Evolutionary conservation across 2,329 filamentous ascomycete genomes (phyloP), one percentile per base, ranked within the genome.

Genomic region (Clonostachys chloroleuca): DNA sequence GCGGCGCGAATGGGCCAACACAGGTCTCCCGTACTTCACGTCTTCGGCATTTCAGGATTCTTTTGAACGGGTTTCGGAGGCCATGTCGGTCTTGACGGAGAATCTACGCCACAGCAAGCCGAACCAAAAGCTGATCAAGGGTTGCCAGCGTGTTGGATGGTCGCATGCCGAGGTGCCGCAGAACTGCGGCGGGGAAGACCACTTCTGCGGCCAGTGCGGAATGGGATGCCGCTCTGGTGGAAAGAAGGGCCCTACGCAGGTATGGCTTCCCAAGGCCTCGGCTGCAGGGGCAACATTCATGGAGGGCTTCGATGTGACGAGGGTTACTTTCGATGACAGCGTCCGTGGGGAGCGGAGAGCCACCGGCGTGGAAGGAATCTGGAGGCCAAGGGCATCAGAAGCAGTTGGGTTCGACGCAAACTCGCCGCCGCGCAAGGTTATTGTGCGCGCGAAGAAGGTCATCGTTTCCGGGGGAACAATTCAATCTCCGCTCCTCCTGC

Each of bases 211-310:
- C 5, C 68, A 72, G 51, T 81, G 77, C 57, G 62, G 66, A 14
- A 51, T 78, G 37, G 77, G 77, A 3, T 81, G 77, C 53, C 77
- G 78, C n/a, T 77, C 77, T 2, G 79, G 75, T 40, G 80, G 81
- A 49, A 94, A 95, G 67, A 83, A 87, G 61, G 87, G 89, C 0
- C 85, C 89, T 0, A 78, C 78, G 0, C 81, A 87, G 20, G 81
- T 80, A 2, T 94, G 81, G 70, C 69, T 95, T 12, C 86, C 86
- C 0, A 87, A 89, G 57, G 88, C 89, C 2, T 82, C 82, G 2
- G 74, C 74, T 41, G 80, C 83, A 3, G 89, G 89, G 1, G 86
- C 88, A 1, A 73, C 74, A 44, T 92, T 92, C 58, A 76, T 91
- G 36, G 87, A 94, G 68, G 88, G 88, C 0, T 87, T 89, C 55